phyloP scores from a whole-genome alignment of 2,329 filamentous ascomycete species.

The Cladosporium sp. region DNA sequence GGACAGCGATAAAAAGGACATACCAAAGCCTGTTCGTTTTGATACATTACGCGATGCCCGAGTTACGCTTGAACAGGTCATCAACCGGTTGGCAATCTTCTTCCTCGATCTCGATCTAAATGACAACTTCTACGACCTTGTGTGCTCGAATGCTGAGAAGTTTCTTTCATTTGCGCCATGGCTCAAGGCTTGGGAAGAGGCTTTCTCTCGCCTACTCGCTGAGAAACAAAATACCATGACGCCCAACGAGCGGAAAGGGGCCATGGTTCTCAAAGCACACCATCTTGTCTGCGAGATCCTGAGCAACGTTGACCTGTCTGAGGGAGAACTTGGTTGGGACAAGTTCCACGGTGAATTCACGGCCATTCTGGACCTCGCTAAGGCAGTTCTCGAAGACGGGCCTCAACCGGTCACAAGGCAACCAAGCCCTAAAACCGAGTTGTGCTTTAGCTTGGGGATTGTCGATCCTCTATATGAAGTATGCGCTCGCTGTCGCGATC shows the following conservation, averaged over 20 bases:
- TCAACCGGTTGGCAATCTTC: conserved; percentile 20
- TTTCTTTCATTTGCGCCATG: conserved; percentile 18
- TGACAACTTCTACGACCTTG: conserved; percentile 23
- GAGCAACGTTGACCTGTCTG: conserved; percentile 20
- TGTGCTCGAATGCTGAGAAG: conserved; percentile 20
- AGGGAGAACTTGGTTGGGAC: conserved; percentile 22
- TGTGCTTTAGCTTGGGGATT: conserved; percentile 22
- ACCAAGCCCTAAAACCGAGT: conserved; percentile 13
- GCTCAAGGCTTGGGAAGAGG: conserved; percentile 21
- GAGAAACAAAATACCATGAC: conserved; percentile 5
- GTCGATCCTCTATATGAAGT: conserved; percentile 24
- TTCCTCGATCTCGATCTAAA: conserved; percentile 24
- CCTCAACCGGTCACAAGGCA: background rate
- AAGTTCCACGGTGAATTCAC: conserved; percentile 19
- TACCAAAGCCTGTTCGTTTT: conserved; percentile 15
- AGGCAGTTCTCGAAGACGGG: conserved; percentile 16
- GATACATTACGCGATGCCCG: conserved; percentile 17
- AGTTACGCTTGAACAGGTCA: conserved; percentile 16
- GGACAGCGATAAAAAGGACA: background rate
- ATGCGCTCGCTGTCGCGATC: conserved; percentile 22
- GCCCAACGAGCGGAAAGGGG: conserved; percentile 18
- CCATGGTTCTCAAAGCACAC: conserved; percentile 25
- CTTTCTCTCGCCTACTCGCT: conserved; percentile 15
- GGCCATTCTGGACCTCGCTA: conserved; percentile 23
- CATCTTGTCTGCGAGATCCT: conserved; percentile 23